Evolutionary conservation across 2,329 filamentous ascomycete species (phyloP), one percentile per base, ranked within the genome.

Genomic region (Blastomyces emzantsi): DNA sequence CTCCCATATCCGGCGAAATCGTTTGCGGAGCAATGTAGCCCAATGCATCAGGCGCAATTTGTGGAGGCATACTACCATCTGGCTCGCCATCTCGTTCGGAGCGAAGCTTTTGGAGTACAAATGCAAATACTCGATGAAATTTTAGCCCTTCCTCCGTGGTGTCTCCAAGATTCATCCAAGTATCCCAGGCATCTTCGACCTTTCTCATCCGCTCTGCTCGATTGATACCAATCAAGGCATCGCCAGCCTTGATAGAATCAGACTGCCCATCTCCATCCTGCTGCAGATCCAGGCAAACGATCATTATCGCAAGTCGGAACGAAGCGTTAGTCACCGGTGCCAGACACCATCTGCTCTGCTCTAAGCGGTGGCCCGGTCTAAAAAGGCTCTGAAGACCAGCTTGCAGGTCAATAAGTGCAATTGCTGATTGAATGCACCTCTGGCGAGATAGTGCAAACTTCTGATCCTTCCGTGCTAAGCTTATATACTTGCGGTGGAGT

Each of bases 261-360:
- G 55, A 22, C 15, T 41, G 55, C 36, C 6, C 19, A 22, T 41
- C 55, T 22, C 36, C 22, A 17, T 73, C 73, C 30, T 69, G 70
- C 52, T 74, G 72, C 25, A 78, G 70, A 62, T 81, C 79, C 1
- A 80, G 70, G 43, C 78, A 77, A 4, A 82, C 68, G n/a, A 82
- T 73, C 64, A 79, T 80, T 52, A 77, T 77, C 0, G 79, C 80
- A 4, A 81, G 73, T 13, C 81, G 70, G 57, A 82, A 81, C 64
- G 79, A 78, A 64, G 80, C 75, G 2, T 73, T 74, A 60, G 77
- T 73, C 1, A 80, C 66, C 2, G 78, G 78, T 15, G 75, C 75
- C n/a, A 80, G 64, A 52, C 78, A 77, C 77, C 77, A 81, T 55
- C 72, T 73, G 51, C 79, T 70, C 71, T 13, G 51, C 79, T 70